phyloP scores from a whole-genome alignment of 2,329 filamentous ascomycete species.

The Beauveria medogensis region DNA sequence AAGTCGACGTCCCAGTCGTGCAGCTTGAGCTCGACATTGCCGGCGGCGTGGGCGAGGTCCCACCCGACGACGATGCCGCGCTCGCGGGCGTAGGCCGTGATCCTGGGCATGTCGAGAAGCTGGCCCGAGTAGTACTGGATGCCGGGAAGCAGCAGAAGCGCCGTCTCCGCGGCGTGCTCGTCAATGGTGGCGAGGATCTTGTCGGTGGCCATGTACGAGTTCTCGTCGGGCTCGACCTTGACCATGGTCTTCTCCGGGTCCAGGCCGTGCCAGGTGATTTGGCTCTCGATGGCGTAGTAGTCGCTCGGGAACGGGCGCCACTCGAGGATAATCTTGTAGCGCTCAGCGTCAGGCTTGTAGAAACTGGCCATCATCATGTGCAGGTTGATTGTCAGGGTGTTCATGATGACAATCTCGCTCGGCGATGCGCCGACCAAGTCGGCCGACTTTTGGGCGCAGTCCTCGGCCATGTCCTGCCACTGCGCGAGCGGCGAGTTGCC shows the following conservation, averaged over 20 bases:
- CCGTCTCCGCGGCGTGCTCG: slow-evolving; percentile 61
- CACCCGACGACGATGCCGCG: slow-evolving; percentile 70
- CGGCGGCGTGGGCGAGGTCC: slow-evolving; percentile 81
- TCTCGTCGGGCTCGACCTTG: slow-evolving; percentile 56
- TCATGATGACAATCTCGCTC: slow-evolving; percentile 79
- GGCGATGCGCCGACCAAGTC: slow-evolving; percentile 66
- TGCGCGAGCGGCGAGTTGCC: slow-evolving; percentile 58
- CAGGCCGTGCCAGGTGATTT: slow-evolving; percentile 63
- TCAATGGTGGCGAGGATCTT: slow-evolving; percentile 68
- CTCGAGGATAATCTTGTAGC: slow-evolving; percentile 79
- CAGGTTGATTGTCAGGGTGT: slow-evolving; percentile 73
- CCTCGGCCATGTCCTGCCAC: slow-evolving; percentile 74
- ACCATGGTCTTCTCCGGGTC: slow-evolving; percentile 63
- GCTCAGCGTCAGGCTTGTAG: slow-evolving; percentile 57
- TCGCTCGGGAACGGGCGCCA: slow-evolving; percentile 87
- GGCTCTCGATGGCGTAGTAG: slow-evolving; percentile 76
- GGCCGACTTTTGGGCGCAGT: slow-evolving; percentile 60
- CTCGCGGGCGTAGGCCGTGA: slow-evolving; percentile 67
- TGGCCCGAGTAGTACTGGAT: slow-evolving; percentile 93
- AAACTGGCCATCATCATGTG: slow-evolving; percentile 80
- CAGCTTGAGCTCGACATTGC: slow-evolving; percentile 70
- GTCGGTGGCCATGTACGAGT: slow-evolving; percentile 58
- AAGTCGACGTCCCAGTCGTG: slow-evolving; percentile 92
- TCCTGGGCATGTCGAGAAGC: slow-evolving; percentile 71
- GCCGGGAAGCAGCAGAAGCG: slow-evolving; percentile 72